Conservation (phyloP, 1,284 basidiomycete genomes). For the Naganishia liquefaciens region DNA sequence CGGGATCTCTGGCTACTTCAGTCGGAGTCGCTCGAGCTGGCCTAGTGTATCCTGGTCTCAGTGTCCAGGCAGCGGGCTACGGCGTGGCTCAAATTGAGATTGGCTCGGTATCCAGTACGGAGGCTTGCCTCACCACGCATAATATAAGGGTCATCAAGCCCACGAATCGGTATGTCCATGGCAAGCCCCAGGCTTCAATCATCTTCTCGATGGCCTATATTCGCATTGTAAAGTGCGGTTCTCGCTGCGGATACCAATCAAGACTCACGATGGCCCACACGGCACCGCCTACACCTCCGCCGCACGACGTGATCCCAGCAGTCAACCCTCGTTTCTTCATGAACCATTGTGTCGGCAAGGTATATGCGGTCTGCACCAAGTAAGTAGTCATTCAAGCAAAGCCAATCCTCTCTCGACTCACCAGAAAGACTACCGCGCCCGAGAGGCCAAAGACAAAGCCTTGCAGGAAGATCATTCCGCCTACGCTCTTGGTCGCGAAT, state of each 20-base stretch:
- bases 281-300: slow-evolving; percentile 49
- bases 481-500: slow-evolving; percentile 38
- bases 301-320: slow-evolving; percentile 47
- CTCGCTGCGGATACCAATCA: background rate
- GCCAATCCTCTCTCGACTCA: background rate
- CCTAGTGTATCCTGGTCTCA: slow-evolving; percentile 26
- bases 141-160: slow-evolving; percentile 18
- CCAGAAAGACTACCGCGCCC: slow-evolving; percentile 22
- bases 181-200: slow-evolving; percentile 31
- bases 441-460: slow-evolving; percentile 20
- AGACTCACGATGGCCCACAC: slow-evolving; percentile 37
- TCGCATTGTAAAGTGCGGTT: background rate
- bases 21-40: background rate
- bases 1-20: background rate
- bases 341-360: slow-evolving; percentile 45
- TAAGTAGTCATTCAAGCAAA: too few species aligned
- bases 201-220: slow-evolving; percentile 30
- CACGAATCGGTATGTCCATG: slow-evolving; percentile 32
- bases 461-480: slow-evolving; percentile 38
- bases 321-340: slow-evolving; percentile 45
- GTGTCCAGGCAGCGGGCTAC: slow-evolving; percentile 24
- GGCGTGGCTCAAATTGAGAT: background rate
- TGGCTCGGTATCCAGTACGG: background rate
- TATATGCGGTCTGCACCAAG: slow-evolving; percentile 30
- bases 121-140: slow-evolving; percentile 4